phyloP scores from a whole-genome alignment of 139 green algal species.

The Chlorella ohadii region DNA sequence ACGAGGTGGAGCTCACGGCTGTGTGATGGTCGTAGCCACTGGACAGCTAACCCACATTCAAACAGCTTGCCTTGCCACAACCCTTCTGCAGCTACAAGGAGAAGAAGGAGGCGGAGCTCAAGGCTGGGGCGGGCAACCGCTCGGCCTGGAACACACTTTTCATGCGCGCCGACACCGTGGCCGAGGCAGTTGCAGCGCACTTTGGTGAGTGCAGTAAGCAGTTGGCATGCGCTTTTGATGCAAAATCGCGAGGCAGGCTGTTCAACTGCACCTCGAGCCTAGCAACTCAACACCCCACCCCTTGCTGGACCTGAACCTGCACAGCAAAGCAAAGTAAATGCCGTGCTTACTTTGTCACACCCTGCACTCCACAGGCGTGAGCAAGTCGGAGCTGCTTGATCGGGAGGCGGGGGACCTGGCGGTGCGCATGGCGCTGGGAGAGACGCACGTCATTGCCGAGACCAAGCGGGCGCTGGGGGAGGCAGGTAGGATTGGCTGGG shows the following conservation, averaged over 20 bases:
- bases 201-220: too few relatives aligned
- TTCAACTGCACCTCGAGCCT: too few relatives aligned
- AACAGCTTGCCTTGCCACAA: too few relatives aligned
- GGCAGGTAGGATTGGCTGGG: conserved; percentile 43
- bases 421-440: conserved; percentile 93
- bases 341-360: too few relatives aligned
- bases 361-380: neutral
- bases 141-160: conserved; percentile 97
- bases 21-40: too few relatives aligned
- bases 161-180: conserved; percentile 96
- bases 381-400: conserved; percentile 91
- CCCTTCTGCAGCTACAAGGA: conserved; percentile 60
- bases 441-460: conserved; percentile 91
- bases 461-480: conserved; percentile 90
- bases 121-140: conserved; percentile 77
- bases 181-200: conserved; percentile 88
- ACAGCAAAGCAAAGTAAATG: too few relatives aligned
- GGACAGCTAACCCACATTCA: too few relatives aligned
- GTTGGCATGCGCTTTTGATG: too few relatives aligned
- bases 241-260: too few relatives aligned
- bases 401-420: conserved; percentile 52
- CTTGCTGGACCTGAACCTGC: too few relatives aligned
- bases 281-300: too few relatives aligned
- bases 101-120: conserved; percentile 75
- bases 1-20: too few relatives aligned